Evolutionary conservation across 495 filamentous ascomycete genomes (phyloP).

Genomic region (Tuber brumale): DNA sequence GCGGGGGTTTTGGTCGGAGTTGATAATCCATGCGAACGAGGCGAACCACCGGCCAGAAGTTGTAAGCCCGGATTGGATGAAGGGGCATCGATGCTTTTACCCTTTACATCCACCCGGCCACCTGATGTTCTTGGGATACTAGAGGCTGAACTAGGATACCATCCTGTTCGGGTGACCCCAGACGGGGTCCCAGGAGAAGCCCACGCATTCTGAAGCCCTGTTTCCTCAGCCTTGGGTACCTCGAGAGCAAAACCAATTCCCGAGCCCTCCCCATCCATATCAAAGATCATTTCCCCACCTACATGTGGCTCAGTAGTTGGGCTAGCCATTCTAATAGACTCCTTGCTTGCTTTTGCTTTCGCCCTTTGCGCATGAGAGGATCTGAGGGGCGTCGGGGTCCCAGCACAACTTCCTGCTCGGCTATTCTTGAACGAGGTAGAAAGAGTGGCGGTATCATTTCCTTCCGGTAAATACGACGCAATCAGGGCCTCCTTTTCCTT

Average conservation of each 20-base stretch:
- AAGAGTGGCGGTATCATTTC: conserved; percentile 3
- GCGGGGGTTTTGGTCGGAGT: conserved; percentile 7
- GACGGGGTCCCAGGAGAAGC: conserved; percentile 30
- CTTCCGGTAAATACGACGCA: conserved; percentile 21
- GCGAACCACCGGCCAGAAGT: background rate
- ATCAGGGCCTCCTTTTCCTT: conserved; percentile 53
- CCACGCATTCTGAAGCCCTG: background rate
- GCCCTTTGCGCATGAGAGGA: conserved; percentile 54
- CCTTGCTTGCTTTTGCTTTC: conserved; percentile 48
- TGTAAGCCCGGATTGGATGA: conserved; percentile 6
- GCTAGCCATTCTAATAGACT: conserved; percentile 44
- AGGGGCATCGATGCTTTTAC: conserved; percentile 38
- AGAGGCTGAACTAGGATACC: conserved; percentile 9
- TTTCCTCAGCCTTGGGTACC: background rate
- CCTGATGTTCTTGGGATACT: conserved; percentile 18
- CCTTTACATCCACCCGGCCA: conserved; percentile 42
- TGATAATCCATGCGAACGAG: background rate
- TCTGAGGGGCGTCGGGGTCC: background rate
- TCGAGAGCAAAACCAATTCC: background rate
- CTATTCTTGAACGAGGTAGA: conserved; percentile 12
- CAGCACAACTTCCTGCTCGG: conserved; percentile 8
- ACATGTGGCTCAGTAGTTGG: conserved; percentile 63
- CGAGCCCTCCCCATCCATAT: conserved; percentile 79
- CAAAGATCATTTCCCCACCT: conserved; percentile 74
- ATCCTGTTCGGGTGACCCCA: conserved; percentile 22